Base-by-base conservation (phyloP, 192 early-diverging fungal genomes). In the Mortierella alpina region DNA sequence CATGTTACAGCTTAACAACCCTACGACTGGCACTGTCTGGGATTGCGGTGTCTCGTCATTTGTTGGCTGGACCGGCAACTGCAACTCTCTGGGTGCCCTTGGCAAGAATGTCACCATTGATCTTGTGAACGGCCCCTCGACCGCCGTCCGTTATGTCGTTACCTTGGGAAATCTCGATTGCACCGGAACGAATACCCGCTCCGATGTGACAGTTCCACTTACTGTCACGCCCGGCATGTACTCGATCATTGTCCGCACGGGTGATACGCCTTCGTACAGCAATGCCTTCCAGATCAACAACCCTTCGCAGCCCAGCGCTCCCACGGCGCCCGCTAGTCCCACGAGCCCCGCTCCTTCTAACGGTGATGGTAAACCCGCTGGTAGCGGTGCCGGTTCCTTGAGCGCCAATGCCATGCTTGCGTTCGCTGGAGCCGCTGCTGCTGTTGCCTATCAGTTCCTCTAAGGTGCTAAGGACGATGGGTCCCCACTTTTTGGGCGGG, bases 1-100 rank as follows among this genome's bases (percentile, higher is more conserved):
- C 42, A 72, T 72, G 70, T 41, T 72, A 5, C 70, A 72, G 62
- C 57, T 72, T 46, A 62, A 58, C 55, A 72, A 72, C 70, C 70
- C 70, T 12, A 72, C 70, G 15, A 6, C 2, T 5, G 62, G 55
- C 44, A 45, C 61, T 4, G 40, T 20, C 62, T 72, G 70, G 70
- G 42, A 45, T 44, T n/a, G n/a, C 6, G 70, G 54, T 31, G 20
- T 39, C 1, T 7, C 70, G 10, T 49, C 49, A 0, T 64, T 39
- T n/a, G 41, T 72, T 10, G 70, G 54, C 53, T 72, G 70, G 70
- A 45, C 45, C 23, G 70, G 70, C 46, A 72, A 49, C 62, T 72
- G 70, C 22, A 41, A 51, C 17, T 54, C 54, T 41, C 63, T 72
- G 70, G 70, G 70, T 20, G 61, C 40, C 31, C 47, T 45, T 17